A percentile compares a stretch with the other conserved stretches of the same genome.
phyloP scores from a whole-genome alignment of 805 yeast genomes.

The Yamadazyma olivae region DNA sequence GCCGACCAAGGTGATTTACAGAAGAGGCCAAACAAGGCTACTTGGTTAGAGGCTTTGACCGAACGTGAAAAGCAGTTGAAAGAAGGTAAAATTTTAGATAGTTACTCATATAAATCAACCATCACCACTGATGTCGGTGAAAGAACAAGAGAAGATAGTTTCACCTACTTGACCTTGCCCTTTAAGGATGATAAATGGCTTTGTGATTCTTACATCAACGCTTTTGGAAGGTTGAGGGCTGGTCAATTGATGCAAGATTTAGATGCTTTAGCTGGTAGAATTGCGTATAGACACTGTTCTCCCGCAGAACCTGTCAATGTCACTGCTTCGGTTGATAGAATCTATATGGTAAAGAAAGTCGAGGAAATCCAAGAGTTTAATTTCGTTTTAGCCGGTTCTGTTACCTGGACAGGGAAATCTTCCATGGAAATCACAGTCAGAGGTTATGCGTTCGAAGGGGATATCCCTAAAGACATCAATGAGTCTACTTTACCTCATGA shows the following conservation, averaged over 20 bases:
- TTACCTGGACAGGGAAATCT: slow-evolving; percentile 91
- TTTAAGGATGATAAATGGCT: slow-evolving; percentile 81
- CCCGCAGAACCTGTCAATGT: slow-evolving; percentile 96
- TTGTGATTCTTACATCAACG: slow-evolving; percentile 84
- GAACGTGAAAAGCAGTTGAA: slow-evolving; percentile 68
- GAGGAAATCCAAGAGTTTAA: slow-evolving; percentile 75
- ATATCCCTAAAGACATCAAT: slow-evolving; percentile 49
- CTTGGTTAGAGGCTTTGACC: slow-evolving; percentile 84
- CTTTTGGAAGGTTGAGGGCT: slow-evolving; percentile 86
- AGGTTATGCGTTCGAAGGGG: slow-evolving; percentile 72
- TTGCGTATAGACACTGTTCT: slow-evolving; percentile 88
- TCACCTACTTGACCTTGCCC: slow-evolving; percentile 66
- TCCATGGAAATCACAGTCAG: slow-evolving; percentile 94
- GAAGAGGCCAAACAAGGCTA: slow-evolving; percentile 46
- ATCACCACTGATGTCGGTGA: slow-evolving; percentile 69
- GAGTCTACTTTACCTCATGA: slow-evolving; percentile 59
- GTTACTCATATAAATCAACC: slow-evolving; percentile 69
- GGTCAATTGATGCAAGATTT: slow-evolving; percentile 94
- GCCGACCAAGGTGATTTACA: slow-evolving; percentile 59
- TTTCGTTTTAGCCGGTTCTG: slow-evolving; percentile 84
- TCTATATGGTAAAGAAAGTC: slow-evolving; percentile 79
- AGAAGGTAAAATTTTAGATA: slow-evolving; percentile 71
- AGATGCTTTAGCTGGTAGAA: slow-evolving; percentile 91
- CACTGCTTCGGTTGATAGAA: slow-evolving; percentile 91
- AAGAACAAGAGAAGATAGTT: slow-evolving; percentile 75